Base-by-base conservation (phyloP, 2,329 filamentous ascomycete genomes). In the Aaosphaeria pasadenensis region DNA sequence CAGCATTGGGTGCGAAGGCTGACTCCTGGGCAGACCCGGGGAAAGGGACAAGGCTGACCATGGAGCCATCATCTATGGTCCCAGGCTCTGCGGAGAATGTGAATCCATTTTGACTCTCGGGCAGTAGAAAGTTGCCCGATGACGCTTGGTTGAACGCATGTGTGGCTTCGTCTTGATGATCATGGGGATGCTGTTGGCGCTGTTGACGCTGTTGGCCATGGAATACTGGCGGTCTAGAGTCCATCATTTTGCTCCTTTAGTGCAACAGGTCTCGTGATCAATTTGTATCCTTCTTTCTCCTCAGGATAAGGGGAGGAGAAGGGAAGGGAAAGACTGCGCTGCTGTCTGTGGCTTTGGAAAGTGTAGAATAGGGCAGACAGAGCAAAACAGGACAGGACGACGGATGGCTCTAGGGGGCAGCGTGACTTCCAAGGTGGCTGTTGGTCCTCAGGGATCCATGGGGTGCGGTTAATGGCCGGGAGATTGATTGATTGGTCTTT, bases 21-120 rank as follows among this genome's bases (percentile, higher is more conserved):
- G 60, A 53, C 30, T 68, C 63, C 49, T 63, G 59, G 33, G 57
- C 57, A 39, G 57, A 51, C 6, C 58, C 58, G 43, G 39, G 55
- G 38, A 57, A 58, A 17, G 56, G 50, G 6, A 57, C 47, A 31
- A 62, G 52, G 38, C 51, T 45, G 42, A 43, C 56, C 61, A 64
- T 59, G 44, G 63, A 57, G 42, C 48, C 56, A 48, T 68, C 63
- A 47, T 67, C 64, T 30, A 60, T 56, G 54, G 69, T 68, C 38
- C 57, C 48, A 5, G 66, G 67, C 53, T 70, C 67, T 7, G 67
- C 64, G 48, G 65, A 68, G 45, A 63, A 68, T 40, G 58, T 56
- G 52, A 69, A 70, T 55, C 54, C 54, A 59, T 59, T 61, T 63
- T 69, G 66, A 29, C 59, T 44, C 47, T 66, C 57, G 43, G 45